Base-by-base conservation (phyloP, 495 filamentous ascomycete species). In the Penicillium argentinense region DNA sequence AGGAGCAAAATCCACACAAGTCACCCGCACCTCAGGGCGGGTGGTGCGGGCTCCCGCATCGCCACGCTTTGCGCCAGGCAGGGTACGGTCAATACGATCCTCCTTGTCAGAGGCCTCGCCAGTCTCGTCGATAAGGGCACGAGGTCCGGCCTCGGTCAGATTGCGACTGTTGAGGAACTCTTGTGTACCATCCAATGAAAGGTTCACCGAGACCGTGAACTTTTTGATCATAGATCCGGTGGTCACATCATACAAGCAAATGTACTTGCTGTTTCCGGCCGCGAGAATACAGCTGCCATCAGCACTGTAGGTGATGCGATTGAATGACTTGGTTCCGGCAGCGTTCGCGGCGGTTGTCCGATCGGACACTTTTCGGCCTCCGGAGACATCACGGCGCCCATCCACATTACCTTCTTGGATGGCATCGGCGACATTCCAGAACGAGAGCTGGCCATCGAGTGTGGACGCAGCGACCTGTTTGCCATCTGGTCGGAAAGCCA, bases 201-300 rank as follows among this genome's bases (percentile, higher is more conserved):
- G 77, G 63, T 98, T 98, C 62, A 95, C 81, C 30, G 88, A 93
- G 46, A 97, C 89, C 1, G 91, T 96, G 59, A 84, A 97, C 53
- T 96, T 96, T 56, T 92, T 95, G 43, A 96, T 70, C n/a, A 98
- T 73, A 3, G 88, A 87, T 57, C 91, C 89, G 3, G 91, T 92
- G 32, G 78, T 78, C 17, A 93, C 88, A 39, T 93, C 90, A 65
- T 98, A 98, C 42, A 98, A 72, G 60, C 95, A 97, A 22, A 98
- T 95, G 60, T 89, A 96, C 70, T 97, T 98, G 80, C 89, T 96
- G 67, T 91, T 96, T 5, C 93, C 93, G 38, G 78, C 91, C 0
- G 91, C 92, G 29, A 98, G 73, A 17, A 97, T 75, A 63, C 91
- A 97, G 43, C 80, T 85, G 29, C 93, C 95, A 57, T 98, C 93